Evolutionary conservation across 768 basidiomycete species (phyloP), one percentile per base, ranked within the genome.

Genomic region (Phaeolepiota aurea): DNA sequence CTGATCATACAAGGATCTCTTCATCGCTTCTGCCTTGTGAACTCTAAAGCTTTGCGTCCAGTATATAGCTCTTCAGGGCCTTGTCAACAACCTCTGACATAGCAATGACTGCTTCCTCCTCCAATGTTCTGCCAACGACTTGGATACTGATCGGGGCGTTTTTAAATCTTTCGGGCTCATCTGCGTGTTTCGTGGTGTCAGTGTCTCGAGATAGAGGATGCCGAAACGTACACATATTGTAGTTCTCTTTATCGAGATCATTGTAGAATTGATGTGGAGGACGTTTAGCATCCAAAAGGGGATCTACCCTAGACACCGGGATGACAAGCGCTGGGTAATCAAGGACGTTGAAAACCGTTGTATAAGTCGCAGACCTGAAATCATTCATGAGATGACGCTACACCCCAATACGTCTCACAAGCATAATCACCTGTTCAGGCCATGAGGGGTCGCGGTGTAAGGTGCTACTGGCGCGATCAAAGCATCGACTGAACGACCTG

Each of bases 401-500:
- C 4, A 21, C 11, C 18, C 33, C 16, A 28, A 34, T 30, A 38
- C n/a, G 22, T 35, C 40, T 31, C 37, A 46, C 37, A 20, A 15
- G 0, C 12, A 20, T 16, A 54, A 70, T 48, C 32, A 82, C 79
- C 38, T 64, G 44, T 72, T 72, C 37, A 54, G 54, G 12, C 82
- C 83, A 50, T 86, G 85, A 7, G 78, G 82, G 3, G 74, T 60
- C 1, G 86, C 80, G 1, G 69, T 59, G 51, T 63, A 78, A 1
- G 82, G 68, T 1, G 79, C 78, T 2, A 63, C 68, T 15, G 87
- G 82, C 2, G 66, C 60, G 23, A 89, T 79, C 48, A 90, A 75
- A 1, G 80, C 85, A 52, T 89, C 87, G 4, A 88, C 71, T 3
- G 84, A 80, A 2, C 87, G 61, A 1, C 80, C 82, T 0, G 83